Conservation (phyloP, 1,139 yeast species). For the Pichia sp. region DNA sequence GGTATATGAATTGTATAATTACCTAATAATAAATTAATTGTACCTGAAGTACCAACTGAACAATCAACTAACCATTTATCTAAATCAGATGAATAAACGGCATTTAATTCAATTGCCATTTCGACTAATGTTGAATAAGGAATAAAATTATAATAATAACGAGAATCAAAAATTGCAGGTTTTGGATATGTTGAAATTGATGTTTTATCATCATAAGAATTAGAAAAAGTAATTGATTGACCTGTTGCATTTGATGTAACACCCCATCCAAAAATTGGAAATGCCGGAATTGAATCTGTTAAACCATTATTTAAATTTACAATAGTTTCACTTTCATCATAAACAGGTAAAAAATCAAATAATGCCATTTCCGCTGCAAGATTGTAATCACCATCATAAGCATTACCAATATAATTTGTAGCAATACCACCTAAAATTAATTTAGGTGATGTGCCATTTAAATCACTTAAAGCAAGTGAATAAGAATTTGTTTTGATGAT, state of each 20-base stretch:
- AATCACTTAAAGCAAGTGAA: constrained; percentile 44
- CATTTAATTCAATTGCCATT: constrained; percentile 70
- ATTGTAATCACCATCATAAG: constrained; percentile 20
- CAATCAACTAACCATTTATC: constrained; percentile 68
- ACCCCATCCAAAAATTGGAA: constrained; percentile 49
- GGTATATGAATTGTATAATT: constrained; percentile 50
- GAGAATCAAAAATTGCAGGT: constrained; percentile 60
- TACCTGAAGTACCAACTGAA: constrained; percentile 45
- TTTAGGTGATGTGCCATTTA: constrained; percentile 23
- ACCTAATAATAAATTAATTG: constrained; percentile 50
- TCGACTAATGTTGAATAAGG: constrained; percentile 58
- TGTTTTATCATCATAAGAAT: constrained; percentile 25
- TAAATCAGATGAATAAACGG: constrained; percentile 48
- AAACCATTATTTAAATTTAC: constrained; percentile 19
- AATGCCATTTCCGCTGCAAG: constrained; percentile 29
- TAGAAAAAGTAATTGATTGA: constrained; percentile 34
- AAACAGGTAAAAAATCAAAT: constrained; percentile 44
- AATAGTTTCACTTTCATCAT: constrained; percentile 24
- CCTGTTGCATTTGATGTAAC: constrained; percentile 43
- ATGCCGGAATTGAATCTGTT: constrained; percentile 43
- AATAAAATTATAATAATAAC: constrained; percentile 46
- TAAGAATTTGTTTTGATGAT: constrained; percentile 45
- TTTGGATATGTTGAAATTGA: constrained; percentile 27
- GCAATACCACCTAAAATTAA: constrained; percentile 60
- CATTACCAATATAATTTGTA: constrained; percentile 31